Evolutionary conservation across 768 basidiomycete species (phyloP).

Genomic region (Podaxis sp.): DNA sequence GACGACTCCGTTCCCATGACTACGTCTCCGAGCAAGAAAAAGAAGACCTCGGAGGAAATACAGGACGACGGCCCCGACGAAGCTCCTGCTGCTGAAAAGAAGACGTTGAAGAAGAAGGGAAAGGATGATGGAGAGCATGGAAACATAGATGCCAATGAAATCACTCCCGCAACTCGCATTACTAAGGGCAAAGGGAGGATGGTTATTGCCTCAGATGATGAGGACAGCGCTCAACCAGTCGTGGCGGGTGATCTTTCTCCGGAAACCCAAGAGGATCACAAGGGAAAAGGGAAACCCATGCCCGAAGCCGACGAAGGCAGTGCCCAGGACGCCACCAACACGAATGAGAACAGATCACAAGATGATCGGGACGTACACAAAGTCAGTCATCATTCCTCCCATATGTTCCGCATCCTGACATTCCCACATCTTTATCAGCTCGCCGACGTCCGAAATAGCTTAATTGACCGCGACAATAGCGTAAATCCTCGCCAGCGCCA

Average conservation of each 20-base stretch:
- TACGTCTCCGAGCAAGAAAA: not conserved
- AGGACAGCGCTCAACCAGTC: slow-evolving; percentile 20
- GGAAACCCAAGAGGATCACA: not conserved
- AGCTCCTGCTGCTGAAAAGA: not conserved
- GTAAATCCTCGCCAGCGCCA: slow-evolving; percentile 12
- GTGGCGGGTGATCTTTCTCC: not conserved
- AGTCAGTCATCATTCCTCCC: not conserved
- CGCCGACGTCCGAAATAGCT: not conserved
- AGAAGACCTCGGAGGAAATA: not conserved
- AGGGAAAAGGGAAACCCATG: not conserved
- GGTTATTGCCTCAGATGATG: slow-evolving; percentile 26
- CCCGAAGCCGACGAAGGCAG: slow-evolving; percentile 14
- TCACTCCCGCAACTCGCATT: slow-evolving; percentile 8
- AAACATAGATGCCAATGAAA: slow-evolving; percentile 15
- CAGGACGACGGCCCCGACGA: not conserved
- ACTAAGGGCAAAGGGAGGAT: slow-evolving; percentile 22
- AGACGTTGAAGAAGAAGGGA: slow-evolving; percentile 23
- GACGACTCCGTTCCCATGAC: not conserved
- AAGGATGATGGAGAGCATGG: slow-evolving; percentile 23
- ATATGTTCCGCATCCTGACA: not conserved
- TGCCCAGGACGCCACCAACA: slow-evolving; percentile 6
- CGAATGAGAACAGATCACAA: slow-evolving; percentile 14
- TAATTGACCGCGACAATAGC: not conserved
- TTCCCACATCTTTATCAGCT: not conserved
- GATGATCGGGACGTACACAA: not conserved